Evolutionary conservation across 257 asterid genomes (phyloP).

Genomic region (Perilla frutescens): DNA sequence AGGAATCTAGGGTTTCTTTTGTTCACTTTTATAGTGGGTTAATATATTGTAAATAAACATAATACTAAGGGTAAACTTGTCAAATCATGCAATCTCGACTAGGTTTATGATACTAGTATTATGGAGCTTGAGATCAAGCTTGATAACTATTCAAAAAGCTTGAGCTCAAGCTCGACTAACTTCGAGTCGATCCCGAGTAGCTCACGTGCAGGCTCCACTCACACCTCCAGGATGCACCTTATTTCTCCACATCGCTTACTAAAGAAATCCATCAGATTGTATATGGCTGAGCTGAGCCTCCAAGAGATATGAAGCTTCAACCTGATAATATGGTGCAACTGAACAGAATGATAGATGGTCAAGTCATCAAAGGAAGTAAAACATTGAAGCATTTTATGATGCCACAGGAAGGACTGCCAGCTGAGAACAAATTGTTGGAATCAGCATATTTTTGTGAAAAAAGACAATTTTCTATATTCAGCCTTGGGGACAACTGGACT

Average conservation of each 20-base stretch:
- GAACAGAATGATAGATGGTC: not conserved
- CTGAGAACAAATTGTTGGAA: not conserved
- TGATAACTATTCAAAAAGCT: too few species aligned
- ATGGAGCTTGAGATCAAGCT: too few species aligned
- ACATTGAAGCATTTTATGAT: not conserved
- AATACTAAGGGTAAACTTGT: too few species aligned
- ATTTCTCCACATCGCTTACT: not conserved
- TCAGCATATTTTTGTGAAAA: not conserved
- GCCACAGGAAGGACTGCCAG: not conserved
- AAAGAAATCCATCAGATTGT: not conserved
- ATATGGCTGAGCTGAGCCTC: not conserved
- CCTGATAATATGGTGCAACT: not conserved
- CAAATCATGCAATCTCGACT: too few species aligned
- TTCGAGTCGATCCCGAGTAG: too few species aligned
- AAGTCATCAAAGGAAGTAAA: not conserved
- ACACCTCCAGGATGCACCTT: not conserved
- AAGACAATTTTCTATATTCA: not conserved
- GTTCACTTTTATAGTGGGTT: too few species aligned
- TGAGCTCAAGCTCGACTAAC: too few species aligned
- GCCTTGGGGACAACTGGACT: not conserved
- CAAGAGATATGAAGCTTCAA: not conserved
- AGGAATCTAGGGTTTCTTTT: too few species aligned
- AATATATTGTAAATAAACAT: too few species aligned
- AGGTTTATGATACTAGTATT: too few species aligned
- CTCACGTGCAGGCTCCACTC: not conserved